Conservation (phyloP, 1,284 basidiomycete species). For the Apiotrichum brassicae region DNA sequence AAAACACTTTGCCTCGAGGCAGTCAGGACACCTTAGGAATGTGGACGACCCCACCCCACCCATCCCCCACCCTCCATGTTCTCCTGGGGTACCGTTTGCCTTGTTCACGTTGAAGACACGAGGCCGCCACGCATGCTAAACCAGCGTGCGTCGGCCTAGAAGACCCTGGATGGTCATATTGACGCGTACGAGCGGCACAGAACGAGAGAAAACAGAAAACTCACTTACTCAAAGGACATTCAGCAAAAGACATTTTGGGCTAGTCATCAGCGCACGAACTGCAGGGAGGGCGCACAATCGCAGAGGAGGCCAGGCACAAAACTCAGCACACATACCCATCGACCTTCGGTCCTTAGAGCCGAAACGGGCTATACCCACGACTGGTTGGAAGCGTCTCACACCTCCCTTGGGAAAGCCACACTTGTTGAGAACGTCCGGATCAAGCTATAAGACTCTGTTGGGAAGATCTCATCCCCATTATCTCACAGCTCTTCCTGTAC, state of each 20-base stretch:
- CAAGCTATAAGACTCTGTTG: background rate
- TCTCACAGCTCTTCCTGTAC: no score
- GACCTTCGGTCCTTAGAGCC: background rate
- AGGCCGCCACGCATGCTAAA: background rate
- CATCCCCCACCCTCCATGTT: no score
- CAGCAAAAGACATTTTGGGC: background rate
- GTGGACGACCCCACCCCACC: no score
- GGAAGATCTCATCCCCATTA: no score
- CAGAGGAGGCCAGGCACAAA: background rate
- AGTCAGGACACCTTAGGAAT: background rate
- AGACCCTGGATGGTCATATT: background rate
- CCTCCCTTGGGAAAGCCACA: no score
- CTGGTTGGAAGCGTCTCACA: no score
- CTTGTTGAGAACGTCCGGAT: background rate
- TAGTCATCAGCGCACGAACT: constrained; percentile 1
- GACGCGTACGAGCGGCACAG: background rate
- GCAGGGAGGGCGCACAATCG: background rate
- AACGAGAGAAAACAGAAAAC: background rate
- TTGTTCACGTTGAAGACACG: background rate
- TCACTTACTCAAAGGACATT: no score
- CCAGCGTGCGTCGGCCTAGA: no score
- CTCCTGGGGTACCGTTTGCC: no score
- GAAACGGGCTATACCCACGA: background rate
- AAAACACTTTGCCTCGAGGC: background rate
- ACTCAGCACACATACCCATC: background rate